Evolutionary conservation across 148 eudicot genomes (phyloP).

Genomic region (Silene latifolia): DNA sequence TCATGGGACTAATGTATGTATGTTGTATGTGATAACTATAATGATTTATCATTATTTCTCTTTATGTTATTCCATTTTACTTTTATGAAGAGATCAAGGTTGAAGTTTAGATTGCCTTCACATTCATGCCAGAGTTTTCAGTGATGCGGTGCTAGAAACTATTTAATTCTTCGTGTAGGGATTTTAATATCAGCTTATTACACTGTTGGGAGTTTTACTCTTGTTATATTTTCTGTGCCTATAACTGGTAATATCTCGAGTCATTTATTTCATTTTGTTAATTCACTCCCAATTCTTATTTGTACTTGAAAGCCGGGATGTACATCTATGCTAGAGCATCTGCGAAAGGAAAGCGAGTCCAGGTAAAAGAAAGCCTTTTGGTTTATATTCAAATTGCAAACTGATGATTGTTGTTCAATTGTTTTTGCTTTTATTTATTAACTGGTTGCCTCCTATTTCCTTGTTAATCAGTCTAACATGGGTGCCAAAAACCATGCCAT

Average conservation of each 20-base stretch:
- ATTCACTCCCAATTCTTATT: conserved; percentile 1
- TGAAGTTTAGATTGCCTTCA: conserved; percentile 1
- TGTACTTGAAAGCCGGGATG: conserved; percentile 76
- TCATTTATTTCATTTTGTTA: conserved; percentile 7
- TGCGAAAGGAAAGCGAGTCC: conserved; percentile 96
- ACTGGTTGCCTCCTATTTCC: conserved; percentile 9
- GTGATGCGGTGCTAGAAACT: neutral
- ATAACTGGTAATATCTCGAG: neutral
- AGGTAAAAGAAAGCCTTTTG: conserved; percentile 44
- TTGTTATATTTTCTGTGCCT: neutral
- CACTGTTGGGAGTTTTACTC: too few relatives aligned
- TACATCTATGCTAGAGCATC: conserved; percentile 89
- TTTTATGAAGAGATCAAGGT: neutral
- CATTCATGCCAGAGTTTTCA: neutral
- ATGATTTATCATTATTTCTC: neutral
- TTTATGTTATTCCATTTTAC: neutral
- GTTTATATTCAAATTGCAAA: neutral
- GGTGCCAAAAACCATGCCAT: conserved; percentile 92
- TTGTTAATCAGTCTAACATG: conserved; percentile 63
- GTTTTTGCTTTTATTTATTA: neutral
- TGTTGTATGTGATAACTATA: conserved; percentile 12
- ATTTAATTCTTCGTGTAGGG: neutral
- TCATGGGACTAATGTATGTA: conserved; percentile 95
- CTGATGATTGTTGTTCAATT: neutral
- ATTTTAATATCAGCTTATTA: neutral